A percentile compares a stretch with the other conserved stretches of the same genome.
phyloP scores from a whole-genome alignment of 495 filamentous ascomycete species.

The Penicillium robsamsonii region DNA sequence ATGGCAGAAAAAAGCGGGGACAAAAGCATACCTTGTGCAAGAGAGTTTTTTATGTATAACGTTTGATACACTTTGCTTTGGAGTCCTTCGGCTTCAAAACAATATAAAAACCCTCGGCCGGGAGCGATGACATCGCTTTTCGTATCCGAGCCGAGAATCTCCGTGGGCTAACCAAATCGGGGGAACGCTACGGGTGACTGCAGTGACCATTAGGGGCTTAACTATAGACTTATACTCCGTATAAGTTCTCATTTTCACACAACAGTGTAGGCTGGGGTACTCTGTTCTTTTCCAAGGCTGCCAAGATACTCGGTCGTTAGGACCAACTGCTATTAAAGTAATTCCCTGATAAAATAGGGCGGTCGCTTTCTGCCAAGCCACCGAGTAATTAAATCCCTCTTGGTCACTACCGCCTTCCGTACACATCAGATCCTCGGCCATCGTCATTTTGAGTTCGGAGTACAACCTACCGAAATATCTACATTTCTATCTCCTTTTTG shows the following conservation, averaged over 20 bases:
- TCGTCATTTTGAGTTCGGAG: conserved; percentile 14
- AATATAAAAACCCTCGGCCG: not conserved
- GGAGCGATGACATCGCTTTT: conserved; percentile 3
- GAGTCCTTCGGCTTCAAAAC: not conserved
- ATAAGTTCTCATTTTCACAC: not conserved
- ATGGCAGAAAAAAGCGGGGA: no score
- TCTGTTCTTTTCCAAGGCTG: no score
- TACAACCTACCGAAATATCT: conserved; percentile 13
- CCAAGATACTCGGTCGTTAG: no score
- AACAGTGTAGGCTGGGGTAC: not conserved
- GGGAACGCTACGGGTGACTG: not conserved
- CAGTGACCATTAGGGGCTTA: not conserved
- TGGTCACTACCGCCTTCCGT: not conserved
- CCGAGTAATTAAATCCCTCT: not conserved
- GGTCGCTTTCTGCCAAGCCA: conserved; percentile 1
- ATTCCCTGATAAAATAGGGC: not conserved
- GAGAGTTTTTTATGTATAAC: no score
- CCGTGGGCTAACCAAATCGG: conserved; percentile 24
- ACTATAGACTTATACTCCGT: not conserved
- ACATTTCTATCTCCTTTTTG: not conserved
- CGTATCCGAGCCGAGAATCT: conserved; percentile 16
- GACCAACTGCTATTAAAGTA: not conserved
- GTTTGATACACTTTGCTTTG: not conserved
- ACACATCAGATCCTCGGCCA: conserved; percentile 8
- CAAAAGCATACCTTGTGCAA: no score